These are phyloP conservation scores for Macadamia integrifolia DNA, from an alignment of 164 flowering plant species.

Conservation along the genomic window DNA sequence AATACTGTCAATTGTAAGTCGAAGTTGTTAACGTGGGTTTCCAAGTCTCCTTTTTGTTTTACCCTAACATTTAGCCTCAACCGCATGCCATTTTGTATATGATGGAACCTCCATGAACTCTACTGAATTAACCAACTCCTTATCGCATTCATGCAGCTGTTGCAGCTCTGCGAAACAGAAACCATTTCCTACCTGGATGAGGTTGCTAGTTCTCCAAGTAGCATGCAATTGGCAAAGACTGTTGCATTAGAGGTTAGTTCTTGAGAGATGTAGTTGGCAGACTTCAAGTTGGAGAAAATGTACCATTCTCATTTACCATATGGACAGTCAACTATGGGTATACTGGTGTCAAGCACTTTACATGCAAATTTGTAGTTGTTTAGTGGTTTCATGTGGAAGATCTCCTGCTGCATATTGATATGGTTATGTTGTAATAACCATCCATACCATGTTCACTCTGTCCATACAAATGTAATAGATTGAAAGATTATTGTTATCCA, in stretches of 20 bases:
- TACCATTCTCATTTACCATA: background rate
- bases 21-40: slow-evolving; percentile 1
- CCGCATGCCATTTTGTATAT: background rate
- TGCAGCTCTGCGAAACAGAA: slow-evolving; percentile 91
- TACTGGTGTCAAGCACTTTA: background rate
- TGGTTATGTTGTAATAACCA: too few relatives aligned
- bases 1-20: slow-evolving; percentile 81
- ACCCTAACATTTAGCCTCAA: slow-evolving; percentile 3
- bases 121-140: slow-evolving; percentile 7
- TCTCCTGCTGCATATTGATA: too few relatives aligned
- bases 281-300: background rate
- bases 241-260: slow-evolving; percentile 74
- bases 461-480: background rate
- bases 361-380: background rate
- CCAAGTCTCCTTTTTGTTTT: background rate
- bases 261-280: slow-evolving; percentile 5
- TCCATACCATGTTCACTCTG: background rate
- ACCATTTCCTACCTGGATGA: slow-evolving; percentile 93
- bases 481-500: background rate
- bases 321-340: background rate
- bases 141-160: slow-evolving; percentile 52
- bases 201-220: slow-evolving; percentile 66
- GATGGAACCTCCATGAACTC: slow-evolving; percentile 2
- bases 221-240: slow-evolving; percentile 70
- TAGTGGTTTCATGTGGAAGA: background rate